Evolutionary conservation across 768 basidiomycete species (phyloP), one percentile per base, ranked within the genome.

Genomic region (Leccinum longicurvipes): DNA sequence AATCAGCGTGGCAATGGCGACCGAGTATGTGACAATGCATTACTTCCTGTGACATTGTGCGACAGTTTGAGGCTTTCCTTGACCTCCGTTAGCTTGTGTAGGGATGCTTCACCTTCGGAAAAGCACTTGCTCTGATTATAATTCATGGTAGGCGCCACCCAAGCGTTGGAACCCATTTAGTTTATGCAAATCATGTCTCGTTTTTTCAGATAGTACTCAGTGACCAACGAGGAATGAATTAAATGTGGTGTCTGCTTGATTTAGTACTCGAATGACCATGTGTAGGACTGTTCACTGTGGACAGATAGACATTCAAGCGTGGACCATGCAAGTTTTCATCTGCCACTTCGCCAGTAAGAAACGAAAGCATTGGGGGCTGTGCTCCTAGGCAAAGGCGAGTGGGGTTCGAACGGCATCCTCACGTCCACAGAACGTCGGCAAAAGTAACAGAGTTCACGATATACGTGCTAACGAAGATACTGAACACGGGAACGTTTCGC

Each of bases 181-280:
- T 15, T 34, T 8, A 17, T 36, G 17, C 34, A 36, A 36, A 36
- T 17, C 17, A n/a, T 36, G 34, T 36, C 17, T 36, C 31, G 14
- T 14, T 14, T 28, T 28, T 10, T 28, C 28, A 28, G 9, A 28
- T 31, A n/a, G n/a, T n/a, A n/a, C 12, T 31, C 8, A 8, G 34
- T 41, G 31, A 6, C 39, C 11, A 39, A 19, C 19, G 3, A 11
- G 1, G 6, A 19, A 41, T 3, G 44, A 5, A 44, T 44, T 23
- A 0, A 45, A 15, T 24, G 41, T 3, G 21, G 21, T 23, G 84
- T 63, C 67, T 75, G 83, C 59, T 72, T 71, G 77, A 80, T 75
- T 85, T 88, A 89, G 87, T 89, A 86, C 87, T 87, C 86, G 80
- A 83, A 80, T 79, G 80, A 65, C 83, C 86, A 87, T 73, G 55